Base-by-base conservation (phyloP, 176 grass and related monocot genomes). In the Carex scoparia region DNA sequence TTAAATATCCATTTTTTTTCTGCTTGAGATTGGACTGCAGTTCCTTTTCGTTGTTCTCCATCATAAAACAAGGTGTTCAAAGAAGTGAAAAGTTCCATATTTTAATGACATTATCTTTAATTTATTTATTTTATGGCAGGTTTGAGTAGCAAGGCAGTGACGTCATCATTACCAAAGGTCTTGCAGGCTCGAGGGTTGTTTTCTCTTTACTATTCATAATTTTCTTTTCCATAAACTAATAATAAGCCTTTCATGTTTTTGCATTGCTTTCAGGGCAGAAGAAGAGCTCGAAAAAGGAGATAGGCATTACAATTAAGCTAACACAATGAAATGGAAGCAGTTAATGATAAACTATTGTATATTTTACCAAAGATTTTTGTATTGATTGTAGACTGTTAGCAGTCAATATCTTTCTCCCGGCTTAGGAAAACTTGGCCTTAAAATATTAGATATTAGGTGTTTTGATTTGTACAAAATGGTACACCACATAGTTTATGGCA, bases 91-190 rank as follows among this genome's bases (percentile, higher is more conserved):
- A 38, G 0, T 72, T 48, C 2, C 7, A 44, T 48, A 69, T 69
- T 69, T n/a, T 44, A 19, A 71, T 48, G 69, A 15, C 35, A 46
- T 19, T 72, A 79, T 57, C 1, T 37, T 51, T 67, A 83, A 31
- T 83, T 83, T 10, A 42, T 64, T 83, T 69, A 33, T 54, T 83
- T 83, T 18, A 40, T 32, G 81, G 46, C 46, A 83, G 81, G 62
- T 49, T 56, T 51, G 61, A 83, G 63, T 28, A 68, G 63, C 48
- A 83, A 83, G 23, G 64, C 1, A 16, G 60, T 11, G 30, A 54
- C 49, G 23, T 83, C 81, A 33, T 83, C 46, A 83, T 53, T 69
- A 53, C 81, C 55, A 67, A 82, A 82, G 74, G 74, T 78, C 12
- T 56, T 16, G 35, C 27, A 57, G 12, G 30, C 31, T 53, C n/a